Percentiles rank a stretch among this genome's conserved stretches.
phyloP scores from a whole-genome alignment of 2,329 filamentous ascomycete species.

The Lizonia empirigonia region DNA sequence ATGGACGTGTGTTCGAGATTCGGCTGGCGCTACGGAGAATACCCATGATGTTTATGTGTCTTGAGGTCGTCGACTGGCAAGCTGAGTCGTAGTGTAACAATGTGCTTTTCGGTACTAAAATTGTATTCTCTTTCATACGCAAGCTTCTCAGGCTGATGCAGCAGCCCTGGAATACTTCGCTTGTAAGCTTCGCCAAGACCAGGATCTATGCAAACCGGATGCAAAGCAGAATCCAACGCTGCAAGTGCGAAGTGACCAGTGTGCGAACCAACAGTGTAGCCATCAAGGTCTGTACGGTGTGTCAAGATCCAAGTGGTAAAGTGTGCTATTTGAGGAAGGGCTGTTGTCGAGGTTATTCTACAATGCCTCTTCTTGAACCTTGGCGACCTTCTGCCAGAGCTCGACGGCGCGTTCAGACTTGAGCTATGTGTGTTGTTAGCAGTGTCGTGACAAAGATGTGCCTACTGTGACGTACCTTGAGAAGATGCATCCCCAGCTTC shows the following conservation, averaged over 20 bases:
- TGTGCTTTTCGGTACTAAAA: constrained; percentile 4
- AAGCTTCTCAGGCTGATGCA: not conserved
- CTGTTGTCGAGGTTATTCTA: constrained; percentile 19
- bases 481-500: constrained; percentile 58
- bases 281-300: not conserved
- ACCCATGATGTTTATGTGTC: too few species aligned
- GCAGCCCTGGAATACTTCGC: constrained; percentile 4
- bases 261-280: not conserved
- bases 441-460: not conserved
- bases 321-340: not conserved
- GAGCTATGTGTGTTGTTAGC: constrained; percentile 22
- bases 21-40: not conserved
- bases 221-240: not conserved
- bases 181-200: not conserved
- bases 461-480: constrained; percentile 57
- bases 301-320: not conserved
- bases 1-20: not conserved
- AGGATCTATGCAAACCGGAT: constrained; percentile 5
- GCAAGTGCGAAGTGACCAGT: not conserved
- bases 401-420: constrained; percentile 31
- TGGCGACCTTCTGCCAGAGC: constrained; percentile 33
- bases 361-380: constrained; percentile 29
- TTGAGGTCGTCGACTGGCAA: too few species aligned
- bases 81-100: too few species aligned
- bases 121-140: not conserved